Evolutionary conservation across 768 basidiomycete genomes (phyloP), one percentile per base, ranked within the genome.

Genomic region (Cystobasidium tubakii): DNA sequence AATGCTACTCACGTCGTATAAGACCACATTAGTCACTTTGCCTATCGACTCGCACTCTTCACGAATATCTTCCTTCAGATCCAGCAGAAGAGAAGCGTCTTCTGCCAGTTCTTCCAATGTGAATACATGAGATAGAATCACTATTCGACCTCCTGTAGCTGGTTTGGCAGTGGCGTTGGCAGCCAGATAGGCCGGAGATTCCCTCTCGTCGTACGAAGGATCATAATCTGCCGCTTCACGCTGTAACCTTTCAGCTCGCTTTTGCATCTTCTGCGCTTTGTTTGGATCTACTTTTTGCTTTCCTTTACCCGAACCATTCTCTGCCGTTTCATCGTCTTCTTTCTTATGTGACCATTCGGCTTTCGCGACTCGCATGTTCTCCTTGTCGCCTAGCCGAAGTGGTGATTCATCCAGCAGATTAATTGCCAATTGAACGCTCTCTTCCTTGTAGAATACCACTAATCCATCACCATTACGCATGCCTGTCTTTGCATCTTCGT

Each of bases 381-480:
- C 85, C 7, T 89, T 82, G 55, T 90, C 89, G 1, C 94, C 95
- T 27, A 95, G 78, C 73, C 92, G 84, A 74, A 99, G 83, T 80
- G 96, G 93, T 1, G 91, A 91, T 74, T 97, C 95, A 80, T 97
- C 94, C 74, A 98, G 83, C 66, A 98, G 84, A 77, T 85, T 89
- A 75, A 90, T 79, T 10, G 94, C 95, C 67, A 98, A 84, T 1
- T 83, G 82, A 23, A 98, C 96, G n/a, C 90, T 91, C 74, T 92
- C 94, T 80, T 95, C 92, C 81, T 96, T 96, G 85, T 97, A 95
- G 82, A 90, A 99, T 39, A 97, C 92, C 73, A 99, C 88, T 76
- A 98, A 82, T 1, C 93, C 95, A 77, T 98, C 95, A 44, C 96
- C 95, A 77, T 87, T 96, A 82, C 54, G 97, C 96, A 29, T 85